phyloP scores from a whole-genome alignment of 2,329 filamentous ascomycete species.

The Fusarium globosum region DNA sequence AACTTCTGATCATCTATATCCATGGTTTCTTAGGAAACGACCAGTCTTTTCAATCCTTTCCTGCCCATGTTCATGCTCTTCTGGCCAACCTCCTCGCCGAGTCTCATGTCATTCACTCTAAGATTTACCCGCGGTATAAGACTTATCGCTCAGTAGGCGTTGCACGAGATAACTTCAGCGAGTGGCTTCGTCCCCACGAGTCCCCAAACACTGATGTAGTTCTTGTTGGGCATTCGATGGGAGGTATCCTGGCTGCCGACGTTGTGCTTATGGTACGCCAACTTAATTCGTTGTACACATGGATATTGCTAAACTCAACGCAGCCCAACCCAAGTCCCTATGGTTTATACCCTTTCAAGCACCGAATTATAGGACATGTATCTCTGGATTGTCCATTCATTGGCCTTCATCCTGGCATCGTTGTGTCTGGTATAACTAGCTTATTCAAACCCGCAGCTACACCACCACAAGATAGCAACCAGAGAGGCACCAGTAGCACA shows the following conservation, averaged over 20 bases:
- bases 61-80: conserved; percentile 84
- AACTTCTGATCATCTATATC: conserved; percentile 82
- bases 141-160: conserved; percentile 77
- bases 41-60: conserved; percentile 87
- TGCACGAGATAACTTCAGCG: conserved; percentile 84
- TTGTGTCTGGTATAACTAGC: conserved; percentile 83
- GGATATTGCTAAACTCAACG: not conserved
- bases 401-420: conserved; percentile 88
- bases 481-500: conserved; percentile 3
- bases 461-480: conserved; percentile 23
- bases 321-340: conserved; percentile 50
- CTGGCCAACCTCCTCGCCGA: conserved; percentile 74
- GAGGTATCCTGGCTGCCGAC: conserved; percentile 84
- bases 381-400: conserved; percentile 89
- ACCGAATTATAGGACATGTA: conserved; percentile 82
- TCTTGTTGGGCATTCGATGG: conserved; percentile 90
- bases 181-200: conserved; percentile 84
- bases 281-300: not conserved
- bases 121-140: conserved; percentile 84
- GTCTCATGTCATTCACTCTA: conserved; percentile 85
- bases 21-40: conserved; percentile 93
- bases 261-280: conserved; percentile 71
- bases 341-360: conserved; percentile 64
- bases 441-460: conserved; percentile 69
- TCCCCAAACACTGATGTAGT: conserved; percentile 79